Evolutionary conservation across 2,329 filamentous ascomycete genomes (phyloP).

Genomic region (Aspergillus glaucus): DNA sequence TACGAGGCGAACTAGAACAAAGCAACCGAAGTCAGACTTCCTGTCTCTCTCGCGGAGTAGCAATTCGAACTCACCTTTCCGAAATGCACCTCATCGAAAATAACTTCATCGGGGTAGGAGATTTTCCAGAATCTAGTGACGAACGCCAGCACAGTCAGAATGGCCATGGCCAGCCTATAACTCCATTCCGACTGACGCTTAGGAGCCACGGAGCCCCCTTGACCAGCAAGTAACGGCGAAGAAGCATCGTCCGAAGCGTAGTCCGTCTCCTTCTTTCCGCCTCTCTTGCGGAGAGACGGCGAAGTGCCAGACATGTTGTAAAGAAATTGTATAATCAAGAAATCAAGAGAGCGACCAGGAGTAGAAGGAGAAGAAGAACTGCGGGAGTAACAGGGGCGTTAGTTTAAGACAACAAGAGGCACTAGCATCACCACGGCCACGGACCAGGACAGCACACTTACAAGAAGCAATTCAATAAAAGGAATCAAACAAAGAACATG

Average conservation of each 20-base stretch:
- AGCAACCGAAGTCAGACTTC: constrained; percentile 10
- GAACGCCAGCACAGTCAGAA: constrained; percentile 81
- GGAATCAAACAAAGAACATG: constrained; percentile 6
- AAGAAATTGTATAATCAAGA: constrained; percentile 10
- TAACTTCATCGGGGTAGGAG: constrained; percentile 88
- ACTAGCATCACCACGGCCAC: background rate
- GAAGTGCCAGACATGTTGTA: constrained; percentile 31
- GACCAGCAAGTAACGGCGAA: constrained; percentile 6
- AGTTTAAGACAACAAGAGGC: background rate
- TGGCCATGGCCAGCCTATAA: constrained; percentile 68
- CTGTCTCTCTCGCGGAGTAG: background rate
- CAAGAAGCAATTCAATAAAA: background rate
- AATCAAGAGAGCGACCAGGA: constrained; percentile 20
- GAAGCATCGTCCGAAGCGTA: constrained; percentile 19
- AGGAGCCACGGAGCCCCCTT: constrained; percentile 8
- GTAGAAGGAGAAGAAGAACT: background rate
- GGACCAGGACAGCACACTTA: background rate
- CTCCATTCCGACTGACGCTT: constrained; percentile 60
- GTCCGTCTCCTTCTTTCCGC: constrained; percentile 30
- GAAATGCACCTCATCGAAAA: constrained; percentile 99
- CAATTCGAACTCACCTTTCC: constrained; percentile 67
- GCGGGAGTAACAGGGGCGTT: background rate
- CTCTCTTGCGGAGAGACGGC: constrained; percentile 38
- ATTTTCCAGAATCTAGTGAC: constrained; percentile 94
- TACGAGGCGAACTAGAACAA: constrained; percentile 49